Evolutionary conservation across 2,329 filamentous ascomycete genomes (phyloP).

Genomic region (Tolypocladium endophyticum): DNA sequence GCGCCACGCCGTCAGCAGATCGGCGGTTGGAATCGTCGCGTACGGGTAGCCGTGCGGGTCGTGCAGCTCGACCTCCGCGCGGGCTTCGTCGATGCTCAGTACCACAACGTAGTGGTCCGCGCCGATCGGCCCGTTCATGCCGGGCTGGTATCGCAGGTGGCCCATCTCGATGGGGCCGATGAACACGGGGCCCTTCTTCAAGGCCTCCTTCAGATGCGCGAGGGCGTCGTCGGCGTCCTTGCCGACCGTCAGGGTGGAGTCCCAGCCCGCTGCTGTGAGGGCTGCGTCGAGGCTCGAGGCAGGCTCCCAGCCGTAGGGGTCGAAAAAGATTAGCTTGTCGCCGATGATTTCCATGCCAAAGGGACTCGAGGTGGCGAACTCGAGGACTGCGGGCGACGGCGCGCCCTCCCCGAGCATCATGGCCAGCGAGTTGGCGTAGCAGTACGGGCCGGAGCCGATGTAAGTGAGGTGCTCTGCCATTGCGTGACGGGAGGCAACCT

Average conservation of each 20-base stretch:
- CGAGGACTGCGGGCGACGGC: conserved; percentile 7
- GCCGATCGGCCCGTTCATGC: conserved; percentile 5
- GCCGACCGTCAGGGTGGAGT: conserved; percentile 3
- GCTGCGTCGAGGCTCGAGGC: conserved; percentile 4
- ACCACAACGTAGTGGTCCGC: conserved; percentile 10
- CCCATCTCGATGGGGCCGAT: conserved; percentile 10
- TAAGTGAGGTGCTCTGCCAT: conserved; percentile 2
- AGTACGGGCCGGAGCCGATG: conserved; percentile 10
- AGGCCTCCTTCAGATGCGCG: conserved; percentile 1
- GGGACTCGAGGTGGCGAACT: conserved; percentile 9
- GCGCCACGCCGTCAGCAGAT: conserved; percentile 8
- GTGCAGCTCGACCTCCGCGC: conserved; percentile 4
- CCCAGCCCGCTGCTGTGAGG: conserved; percentile 6
- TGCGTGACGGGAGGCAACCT: neutral
- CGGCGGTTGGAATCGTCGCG: conserved; percentile 5
- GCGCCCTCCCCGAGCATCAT: conserved; percentile 7
- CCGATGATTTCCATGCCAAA: conserved; percentile 11
- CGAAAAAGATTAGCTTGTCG: conserved; percentile 7
- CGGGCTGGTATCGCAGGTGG: conserved; percentile 6
- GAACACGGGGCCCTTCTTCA: conserved; percentile 7
- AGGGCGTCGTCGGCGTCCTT: conserved; percentile 6
- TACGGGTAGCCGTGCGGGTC: conserved; percentile 8
- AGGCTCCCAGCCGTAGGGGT: conserved; percentile 9
- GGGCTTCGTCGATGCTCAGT: conserved; percentile 1
- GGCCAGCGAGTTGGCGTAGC: conserved; percentile 9